Base-by-base conservation (phyloP, 2,329 filamentous ascomycete species). In the Lecanicillium sp. region DNA sequence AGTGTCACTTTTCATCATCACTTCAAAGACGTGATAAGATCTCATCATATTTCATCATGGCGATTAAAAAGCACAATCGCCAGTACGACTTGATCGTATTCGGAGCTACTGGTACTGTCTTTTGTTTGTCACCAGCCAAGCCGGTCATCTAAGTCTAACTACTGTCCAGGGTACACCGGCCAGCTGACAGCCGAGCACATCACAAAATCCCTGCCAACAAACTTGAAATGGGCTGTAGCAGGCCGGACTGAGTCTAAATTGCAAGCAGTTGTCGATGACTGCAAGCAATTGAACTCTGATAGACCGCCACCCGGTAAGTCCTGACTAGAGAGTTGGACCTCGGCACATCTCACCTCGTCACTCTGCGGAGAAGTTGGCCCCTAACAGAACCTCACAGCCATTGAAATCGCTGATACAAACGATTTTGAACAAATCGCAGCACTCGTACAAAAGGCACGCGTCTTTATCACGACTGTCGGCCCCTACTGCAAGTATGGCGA, bases 141-240 rank as follows among this genome's bases (percentile, higher is more conserved):
- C 11, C 15, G 12, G 19, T 32, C 29, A n/a, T n/a, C n/a, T n/a
- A n/a, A n/a, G n/a, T 39, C 36, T 40, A 19, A 28, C n/a, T 35
- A 16, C 25, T 37, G 37, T n/a, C 5, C 73, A 56, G 89, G 89
- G 19, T 95, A 94, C 61, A 95, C 89, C 0, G 89, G 89, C 29
- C 80, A 77, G 47, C 70, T 84, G 48, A 79, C 79, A 3, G 80
- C 81, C 19, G 80, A 94, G 57, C 78, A 92, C 59, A 82, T 95
- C 51, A 71, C 78, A 37, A 71, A 70, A 12, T 64, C 75, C 47
- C 67, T 87, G 1, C 83, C 88, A 0, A 85, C 83, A 14, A 75
- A 86, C 55, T 59, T 94, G 45, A 87, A 78, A 65, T 95, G 89
- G 89, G 89, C 86, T 12, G 68, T 95, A 40, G 85, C 87, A 33